Conservation (phyloP, 2,329 filamentous ascomycete species). For the Mariannaea sp. region DNA sequence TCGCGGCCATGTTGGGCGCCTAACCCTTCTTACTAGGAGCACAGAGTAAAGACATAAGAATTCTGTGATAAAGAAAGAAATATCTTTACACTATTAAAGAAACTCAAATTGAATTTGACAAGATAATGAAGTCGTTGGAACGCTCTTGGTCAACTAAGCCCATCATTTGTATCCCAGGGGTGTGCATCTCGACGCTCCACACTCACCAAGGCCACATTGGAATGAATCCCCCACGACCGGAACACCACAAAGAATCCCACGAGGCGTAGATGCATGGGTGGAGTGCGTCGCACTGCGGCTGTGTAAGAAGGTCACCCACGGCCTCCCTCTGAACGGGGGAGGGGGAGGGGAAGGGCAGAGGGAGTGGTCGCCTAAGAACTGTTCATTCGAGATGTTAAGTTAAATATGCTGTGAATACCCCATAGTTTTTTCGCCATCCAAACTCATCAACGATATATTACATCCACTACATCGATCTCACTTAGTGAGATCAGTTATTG, state of each 20-base stretch:
- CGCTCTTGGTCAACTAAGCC: not conserved
- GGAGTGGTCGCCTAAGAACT: too few species aligned
- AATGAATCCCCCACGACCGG: constrained; percentile 17
- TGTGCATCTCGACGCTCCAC: constrained; percentile 1
- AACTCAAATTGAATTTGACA: too few species aligned
- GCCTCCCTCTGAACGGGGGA: too few species aligned
- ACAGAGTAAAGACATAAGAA: not conserved
- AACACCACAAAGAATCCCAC: constrained; percentile 15
- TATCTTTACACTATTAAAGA: too few species aligned
- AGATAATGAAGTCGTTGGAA: too few species aligned
- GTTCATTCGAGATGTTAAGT: not conserved
- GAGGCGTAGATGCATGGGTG: not conserved
- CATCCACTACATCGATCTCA: not conserved
- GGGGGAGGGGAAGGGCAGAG: too few species aligned
- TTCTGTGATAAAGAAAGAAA: not conserved
- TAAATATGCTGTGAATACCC: constrained; percentile 25
- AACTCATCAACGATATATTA: constrained; percentile 12
- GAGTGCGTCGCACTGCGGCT: constrained; percentile 4
- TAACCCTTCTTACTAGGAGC: not conserved
- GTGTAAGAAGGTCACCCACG: too few species aligned
- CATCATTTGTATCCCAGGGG: not conserved
- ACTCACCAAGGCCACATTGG: constrained; percentile 11
- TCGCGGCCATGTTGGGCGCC: not conserved
- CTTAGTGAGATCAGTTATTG: not conserved
- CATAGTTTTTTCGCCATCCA: constrained; percentile 24